phyloP scores from a whole-genome alignment of 208 protist genomes.

The Leishmania major region DNA sequence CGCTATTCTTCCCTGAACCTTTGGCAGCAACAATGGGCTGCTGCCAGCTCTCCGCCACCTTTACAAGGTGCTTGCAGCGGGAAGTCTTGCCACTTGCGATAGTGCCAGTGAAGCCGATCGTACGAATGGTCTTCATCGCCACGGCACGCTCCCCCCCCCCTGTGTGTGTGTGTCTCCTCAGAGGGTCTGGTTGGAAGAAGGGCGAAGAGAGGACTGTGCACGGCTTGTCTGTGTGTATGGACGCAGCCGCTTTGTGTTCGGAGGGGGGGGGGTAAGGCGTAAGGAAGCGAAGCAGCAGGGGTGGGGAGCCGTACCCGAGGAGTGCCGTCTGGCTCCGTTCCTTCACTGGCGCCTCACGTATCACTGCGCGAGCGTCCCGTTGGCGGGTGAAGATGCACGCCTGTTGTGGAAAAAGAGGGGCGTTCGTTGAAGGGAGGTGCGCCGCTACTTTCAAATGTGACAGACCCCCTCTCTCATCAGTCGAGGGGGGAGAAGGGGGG shows the following conservation, averaged over 20 bases:
- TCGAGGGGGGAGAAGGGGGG: neutral
- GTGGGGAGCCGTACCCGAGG: neutral
- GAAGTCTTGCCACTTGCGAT: slow-evolving; percentile 84
- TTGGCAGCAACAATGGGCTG: neutral
- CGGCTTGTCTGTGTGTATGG: neutral
- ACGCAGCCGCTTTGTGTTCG: neutral
- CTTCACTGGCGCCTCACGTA: neutral
- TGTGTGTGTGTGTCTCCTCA: neutral
- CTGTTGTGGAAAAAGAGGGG: neutral
- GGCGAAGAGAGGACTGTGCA: neutral
- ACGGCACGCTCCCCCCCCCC: neutral
- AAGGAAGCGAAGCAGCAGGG: neutral
- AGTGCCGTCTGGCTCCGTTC: neutral
- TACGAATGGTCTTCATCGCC: slow-evolving; percentile 24
- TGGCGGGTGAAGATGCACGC: neutral
- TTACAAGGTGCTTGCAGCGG: slow-evolving; percentile 60
- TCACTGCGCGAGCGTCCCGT: neutral
- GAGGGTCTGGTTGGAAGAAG: too few species aligned
- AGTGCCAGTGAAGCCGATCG: slow-evolving; percentile 75
- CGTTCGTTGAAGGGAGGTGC: neutral
- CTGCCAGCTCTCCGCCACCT: slow-evolving; percentile 29
- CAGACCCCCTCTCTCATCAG: neutral
- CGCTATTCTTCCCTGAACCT: neutral
- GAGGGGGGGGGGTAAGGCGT: neutral
- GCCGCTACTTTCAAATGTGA: neutral